These are phyloP conservation scores for Phytophthora idaei DNA, from an alignment of 352 stramenopile species.

Conservation along the genomic window DNA sequence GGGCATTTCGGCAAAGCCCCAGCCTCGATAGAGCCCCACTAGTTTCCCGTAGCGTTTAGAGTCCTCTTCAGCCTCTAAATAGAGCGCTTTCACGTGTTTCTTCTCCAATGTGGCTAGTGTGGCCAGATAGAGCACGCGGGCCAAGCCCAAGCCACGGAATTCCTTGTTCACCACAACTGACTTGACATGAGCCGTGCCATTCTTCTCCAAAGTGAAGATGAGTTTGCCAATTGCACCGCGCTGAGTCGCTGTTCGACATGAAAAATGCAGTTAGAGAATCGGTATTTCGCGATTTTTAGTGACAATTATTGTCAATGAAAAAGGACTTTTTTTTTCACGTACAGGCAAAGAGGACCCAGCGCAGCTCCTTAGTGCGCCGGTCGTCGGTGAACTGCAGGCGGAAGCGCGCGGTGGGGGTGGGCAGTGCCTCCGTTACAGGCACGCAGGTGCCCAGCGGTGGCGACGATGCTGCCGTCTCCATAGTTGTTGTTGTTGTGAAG, in stretches of 20 bases:
- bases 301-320: not conserved
- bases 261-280: conserved; percentile 11
- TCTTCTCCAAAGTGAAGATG: conserved; percentile 78
- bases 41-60: conserved; percentile 62
- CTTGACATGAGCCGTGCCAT: conserved; percentile 72
- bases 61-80: conserved; percentile 75
- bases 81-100: conserved; percentile 52
- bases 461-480: conserved; percentile 3
- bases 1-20: conserved; percentile 62
- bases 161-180: conserved; percentile 72
- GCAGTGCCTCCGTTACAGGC: conserved; percentile 53
- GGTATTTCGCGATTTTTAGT: not conserved
- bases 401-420: conserved; percentile 49
- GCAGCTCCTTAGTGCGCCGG: conserved; percentile 68
- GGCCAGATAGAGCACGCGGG: conserved; percentile 79
- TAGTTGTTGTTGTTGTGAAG: not conserved
- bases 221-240: conserved; percentile 79
- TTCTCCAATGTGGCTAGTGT: conserved; percentile 69
- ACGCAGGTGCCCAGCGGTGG: conserved; percentile 38
- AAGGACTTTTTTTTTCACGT: not conserved
- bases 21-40: conserved; percentile 72
- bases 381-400: conserved; percentile 79
- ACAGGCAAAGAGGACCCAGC: conserved; percentile 84
- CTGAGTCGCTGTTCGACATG: conserved; percentile 34
- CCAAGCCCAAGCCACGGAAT: conserved; percentile 71